Evolutionary conservation across 768 basidiomycete genomes (phyloP), one percentile per base, ranked within the genome.

Genomic region (Russula brevipes): DNA sequence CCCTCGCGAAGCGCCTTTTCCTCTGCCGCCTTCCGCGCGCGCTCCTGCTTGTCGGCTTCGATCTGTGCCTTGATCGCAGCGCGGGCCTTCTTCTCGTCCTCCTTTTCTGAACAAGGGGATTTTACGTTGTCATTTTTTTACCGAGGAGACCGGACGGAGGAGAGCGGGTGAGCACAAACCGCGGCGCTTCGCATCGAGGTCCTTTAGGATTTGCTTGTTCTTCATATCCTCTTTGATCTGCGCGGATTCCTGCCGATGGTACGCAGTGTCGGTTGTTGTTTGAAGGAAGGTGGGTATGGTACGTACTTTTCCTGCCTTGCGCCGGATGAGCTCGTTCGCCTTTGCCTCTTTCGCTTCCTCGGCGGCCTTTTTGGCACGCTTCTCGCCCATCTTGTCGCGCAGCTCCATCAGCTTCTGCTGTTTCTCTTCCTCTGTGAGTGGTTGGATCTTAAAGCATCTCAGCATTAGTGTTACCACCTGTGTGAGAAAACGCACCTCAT

Each of bases 1-100:
- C 95, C 95, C 41, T 96, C 93, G 38, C 95, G 83, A 7, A 95
- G 72, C 0, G 94, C 95, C 73, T 98, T 98, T 75, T 98, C 96
- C 52, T 86, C 79, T 0, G 94, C 94, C 1, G 86, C 80, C 70
- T 91, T 94, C 71, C 89, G 94, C 0, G 92, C 92, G 19, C 96
- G 85, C 9, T 84, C 87, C 57, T 84, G 83, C 77, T 94, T 98
- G 78, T 97, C 95, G 0, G 87, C 91, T 74, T 95, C 94, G 67
- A 98, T 97, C 73, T 97, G 94, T 0, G 89, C 91, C 72, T 93
- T 94, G 71, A 98, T 79, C 0, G 90, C 89, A 3, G 91, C 91
- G 66, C 79, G 85, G 1, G 94, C 95, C 70, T 86, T 87, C 11
- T 86, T 86, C 54, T 98, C 96, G 56, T 89, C 91, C 45, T 92